These are phyloP conservation scores for Leonotis leonurus DNA, from an alignment of 257 asterid genomes.

Conservation along the genomic window DNA sequence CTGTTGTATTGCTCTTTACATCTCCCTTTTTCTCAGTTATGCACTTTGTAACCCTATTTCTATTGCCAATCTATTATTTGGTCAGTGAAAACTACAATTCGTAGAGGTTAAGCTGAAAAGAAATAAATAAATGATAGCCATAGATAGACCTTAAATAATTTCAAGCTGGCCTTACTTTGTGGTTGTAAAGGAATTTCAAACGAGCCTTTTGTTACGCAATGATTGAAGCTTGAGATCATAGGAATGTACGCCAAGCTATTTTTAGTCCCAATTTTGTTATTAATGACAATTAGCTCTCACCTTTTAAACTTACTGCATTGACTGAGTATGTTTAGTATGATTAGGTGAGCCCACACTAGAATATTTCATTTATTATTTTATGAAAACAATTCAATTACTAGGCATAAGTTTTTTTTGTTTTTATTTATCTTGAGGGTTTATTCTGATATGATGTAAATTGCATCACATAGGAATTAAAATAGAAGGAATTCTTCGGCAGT, in stretches of 20 bases:
- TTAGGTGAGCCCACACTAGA: slow-evolving; percentile 5
- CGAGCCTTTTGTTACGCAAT: neutral
- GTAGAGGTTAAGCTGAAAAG: slow-evolving; percentile 1
- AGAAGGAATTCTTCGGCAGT: slow-evolving; percentile 81
- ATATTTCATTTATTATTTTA: slow-evolving; percentile 12
- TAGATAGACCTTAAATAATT: neutral
- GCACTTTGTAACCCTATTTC: slow-evolving; percentile 5
- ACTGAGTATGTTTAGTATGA: slow-evolving; percentile 8
- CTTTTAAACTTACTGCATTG: slow-evolving; percentile 12
- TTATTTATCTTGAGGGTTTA: slow-evolving; percentile 1
- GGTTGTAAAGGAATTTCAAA: neutral
- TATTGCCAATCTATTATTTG: no score
- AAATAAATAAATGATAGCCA: neutral
- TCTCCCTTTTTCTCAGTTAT: neutral
- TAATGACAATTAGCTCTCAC: neutral
- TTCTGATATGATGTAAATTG: slow-evolving; percentile 17
- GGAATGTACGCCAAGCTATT: neutral
- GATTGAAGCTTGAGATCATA: neutral
- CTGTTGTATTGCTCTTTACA: neutral
- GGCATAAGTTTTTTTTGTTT: slow-evolving; percentile 7
- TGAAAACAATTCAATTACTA: no score
- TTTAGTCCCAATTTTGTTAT: neutral
- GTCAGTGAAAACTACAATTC: neutral
- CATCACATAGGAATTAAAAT: slow-evolving; percentile 50
- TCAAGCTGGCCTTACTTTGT: neutral